These are phyloP conservation scores for Penicillium sp. DNA, from an alignment of 2,329 filamentous ascomycete genomes.

Conservation along the genomic window DNA sequence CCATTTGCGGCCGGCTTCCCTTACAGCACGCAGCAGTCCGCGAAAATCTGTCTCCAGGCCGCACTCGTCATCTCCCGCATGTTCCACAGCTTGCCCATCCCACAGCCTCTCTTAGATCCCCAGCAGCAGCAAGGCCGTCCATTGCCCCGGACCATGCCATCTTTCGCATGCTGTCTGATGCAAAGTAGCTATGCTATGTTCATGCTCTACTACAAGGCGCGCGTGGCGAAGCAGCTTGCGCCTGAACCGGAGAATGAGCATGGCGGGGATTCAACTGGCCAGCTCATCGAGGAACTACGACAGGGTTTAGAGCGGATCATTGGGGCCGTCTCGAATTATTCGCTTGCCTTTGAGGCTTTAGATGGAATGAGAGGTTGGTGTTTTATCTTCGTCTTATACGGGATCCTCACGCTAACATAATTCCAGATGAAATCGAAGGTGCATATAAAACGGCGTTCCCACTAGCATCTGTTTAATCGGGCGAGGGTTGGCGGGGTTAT, in stretches of 20 bases:
- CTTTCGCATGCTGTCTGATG: constrained; percentile 48
- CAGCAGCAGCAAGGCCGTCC: constrained; percentile 10
- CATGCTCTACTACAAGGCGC: constrained; percentile 46
- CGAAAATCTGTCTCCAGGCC: constrained; percentile 41
- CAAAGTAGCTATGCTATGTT: constrained; percentile 48
- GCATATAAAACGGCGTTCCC: constrained; percentile 44
- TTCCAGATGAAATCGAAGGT: constrained; percentile 42
- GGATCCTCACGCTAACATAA: constrained; percentile 5
- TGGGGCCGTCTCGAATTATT: constrained; percentile 39
- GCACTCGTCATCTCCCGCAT: constrained; percentile 42
- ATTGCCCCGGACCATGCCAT: constrained; percentile 46
- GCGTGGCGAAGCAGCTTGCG: constrained; percentile 34
- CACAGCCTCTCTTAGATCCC: constrained; percentile 29
- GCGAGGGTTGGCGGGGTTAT: constrained; percentile 7
- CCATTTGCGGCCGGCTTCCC: constrained; percentile 38
- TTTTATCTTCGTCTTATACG: background rate
- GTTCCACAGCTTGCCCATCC: constrained; percentile 41
- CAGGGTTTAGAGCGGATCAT: constrained; percentile 41
- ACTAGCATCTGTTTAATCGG: constrained; percentile 17
- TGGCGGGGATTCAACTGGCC: constrained; percentile 26
- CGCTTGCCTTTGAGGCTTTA: constrained; percentile 43
- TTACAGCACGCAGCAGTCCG: constrained; percentile 42
- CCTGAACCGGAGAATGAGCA: constrained; percentile 23
- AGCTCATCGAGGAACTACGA: constrained; percentile 36
- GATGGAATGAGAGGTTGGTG: constrained; percentile 44